Percentiles rank a stretch among this genome's conserved stretches.
phyloP scores from a whole-genome alignment of 2,329 filamentous ascomycete genomes.

The Paecilomyces fulvus region DNA sequence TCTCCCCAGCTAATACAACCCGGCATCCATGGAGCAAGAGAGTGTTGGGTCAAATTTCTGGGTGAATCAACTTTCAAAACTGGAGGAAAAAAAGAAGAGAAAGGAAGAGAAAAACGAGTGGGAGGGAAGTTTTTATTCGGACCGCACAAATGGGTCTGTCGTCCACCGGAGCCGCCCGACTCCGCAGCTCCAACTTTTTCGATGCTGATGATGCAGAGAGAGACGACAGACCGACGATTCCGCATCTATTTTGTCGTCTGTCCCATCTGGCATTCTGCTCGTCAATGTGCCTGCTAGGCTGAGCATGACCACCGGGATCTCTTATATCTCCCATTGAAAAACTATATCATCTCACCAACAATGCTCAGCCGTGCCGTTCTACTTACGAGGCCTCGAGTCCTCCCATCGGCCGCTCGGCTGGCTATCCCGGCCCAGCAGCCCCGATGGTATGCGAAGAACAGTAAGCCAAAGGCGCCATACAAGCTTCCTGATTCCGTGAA shows the following conservation, averaged over 20 bases:
- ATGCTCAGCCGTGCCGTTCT: conserved; percentile 40
- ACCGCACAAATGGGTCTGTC: conserved; percentile 16
- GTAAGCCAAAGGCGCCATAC: conserved; percentile 25
- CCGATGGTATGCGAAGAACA: conserved; percentile 32
- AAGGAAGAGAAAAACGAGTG: conserved; percentile 12
- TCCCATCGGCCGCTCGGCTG: conserved; percentile 26
- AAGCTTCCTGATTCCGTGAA: conserved; percentile 26
- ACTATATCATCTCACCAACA: conserved; percentile 13
- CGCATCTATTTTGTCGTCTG: not conserved
- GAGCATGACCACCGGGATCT: conserved; percentile 13
- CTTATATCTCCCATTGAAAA: conserved; percentile 8
- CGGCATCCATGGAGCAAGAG: conserved; percentile 41
- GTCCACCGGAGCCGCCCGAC: conserved; percentile 9
- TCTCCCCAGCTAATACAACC: conserved; percentile 52
- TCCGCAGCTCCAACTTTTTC: not conserved
- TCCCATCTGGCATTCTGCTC: not conserved
- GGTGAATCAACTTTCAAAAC: conserved; percentile 48
- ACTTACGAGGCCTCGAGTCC: conserved; percentile 34
- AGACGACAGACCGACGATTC: not conserved
- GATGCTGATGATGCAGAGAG: not conserved
- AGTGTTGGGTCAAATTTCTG: conserved; percentile 53
- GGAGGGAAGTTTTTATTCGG: conserved; percentile 12
- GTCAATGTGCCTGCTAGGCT: not conserved
- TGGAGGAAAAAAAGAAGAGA: conserved; percentile 29
- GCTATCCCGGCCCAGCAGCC: conserved; percentile 25